Percentiles rank a stretch among this genome's conserved stretches.
Conservation (phyloP, 1,139 yeast genomes). For the Yamadazyma triangularis region DNA sequence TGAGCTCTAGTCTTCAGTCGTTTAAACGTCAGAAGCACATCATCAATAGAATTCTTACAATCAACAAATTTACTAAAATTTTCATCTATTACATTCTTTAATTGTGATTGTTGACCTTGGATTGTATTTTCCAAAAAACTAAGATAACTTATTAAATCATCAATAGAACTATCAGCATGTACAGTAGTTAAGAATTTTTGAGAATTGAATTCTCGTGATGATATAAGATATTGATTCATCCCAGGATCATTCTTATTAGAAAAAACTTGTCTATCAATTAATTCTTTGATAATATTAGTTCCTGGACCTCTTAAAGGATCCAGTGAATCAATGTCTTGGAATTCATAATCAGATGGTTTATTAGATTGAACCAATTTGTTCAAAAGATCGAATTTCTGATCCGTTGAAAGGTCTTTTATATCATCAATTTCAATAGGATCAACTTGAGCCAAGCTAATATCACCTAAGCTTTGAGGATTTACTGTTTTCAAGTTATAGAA, state of each 20-base stretch:
- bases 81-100: constrained; percentile 63
- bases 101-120: constrained; percentile 58
- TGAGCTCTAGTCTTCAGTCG: constrained; percentile 34
- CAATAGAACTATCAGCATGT: constrained; percentile 67
- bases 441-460: constrained; percentile 15
- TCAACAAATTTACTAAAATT: constrained; percentile 75
- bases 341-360: constrained; percentile 5
- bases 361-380: constrained; percentile 19
- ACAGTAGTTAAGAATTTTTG: constrained; percentile 63
- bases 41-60: constrained; percentile 57
- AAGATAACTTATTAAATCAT: constrained; percentile 54
- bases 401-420: constrained; percentile 17
- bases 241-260: constrained; percentile 38
- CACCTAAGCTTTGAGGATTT: constrained; percentile 18
- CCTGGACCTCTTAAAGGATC: constrained; percentile 58
- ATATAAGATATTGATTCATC: constrained; percentile 55
- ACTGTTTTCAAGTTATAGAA: constrained; percentile 25
- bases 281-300: constrained; percentile 37
- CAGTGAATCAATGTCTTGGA: constrained; percentile 19
- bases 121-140: constrained; percentile 58
- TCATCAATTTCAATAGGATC: constrained; percentile 22
- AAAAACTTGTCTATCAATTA: constrained; percentile 35
- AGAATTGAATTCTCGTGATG: constrained; percentile 71
- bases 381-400: constrained; percentile 28
- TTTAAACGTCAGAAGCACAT: constrained; percentile 30